Base-by-base conservation (phyloP, 345 rosid genomes). In the Carallia brachiata region DNA sequence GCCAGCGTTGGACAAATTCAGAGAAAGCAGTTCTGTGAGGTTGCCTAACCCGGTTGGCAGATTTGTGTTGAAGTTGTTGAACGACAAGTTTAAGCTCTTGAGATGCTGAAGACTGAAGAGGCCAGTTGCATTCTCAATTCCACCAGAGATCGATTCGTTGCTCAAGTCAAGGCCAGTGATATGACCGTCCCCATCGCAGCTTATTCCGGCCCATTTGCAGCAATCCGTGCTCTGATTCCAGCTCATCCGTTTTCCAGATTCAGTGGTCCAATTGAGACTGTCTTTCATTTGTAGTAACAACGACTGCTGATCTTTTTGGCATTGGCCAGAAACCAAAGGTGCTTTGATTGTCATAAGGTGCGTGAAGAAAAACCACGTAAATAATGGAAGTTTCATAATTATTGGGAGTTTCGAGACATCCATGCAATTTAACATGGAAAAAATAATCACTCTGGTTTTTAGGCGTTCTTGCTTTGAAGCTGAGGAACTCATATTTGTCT, bases 281-380 rank as follows among this genome's bases (percentile, higher is more conserved):
- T 54, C 75, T 63, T 67, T 79, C 48, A 88, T 52, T 59, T 72
- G 70, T 7, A 84, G 76, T 68, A 88, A 58, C 62, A 82, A 32
- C 0, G 71, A 34, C 23, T 59, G 76, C 77, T 85, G 87, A 67
- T 81, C 73, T 0, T 23, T 58, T 8, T 10, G 85, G 79, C 91
- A 83, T 37, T 37, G 65, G 28, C 75, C 84, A 10, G 76, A 67
- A 62, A 65, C 84, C 15, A 27, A 65, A 12, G 36, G 27, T 2
- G 28, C 55, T 30, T 72, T 6, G 3, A 55, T 2, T 27, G 36
- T 4, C 4, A 48, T 1, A 18, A 56, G 61, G 18, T 63, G 52
- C 18, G 65, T 4, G 28, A 67, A 53, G 34, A 67, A 28, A 62
- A 62, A 2, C 66, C 72, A 47, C 12, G 31, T 8, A 27, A 70